A percentile compares a stretch with the other conserved stretches of the same genome.
Evolutionary conservation across 1,284 basidiomycete genomes (phyloP).

Genomic region (Cryptococcus sp.): DNA sequence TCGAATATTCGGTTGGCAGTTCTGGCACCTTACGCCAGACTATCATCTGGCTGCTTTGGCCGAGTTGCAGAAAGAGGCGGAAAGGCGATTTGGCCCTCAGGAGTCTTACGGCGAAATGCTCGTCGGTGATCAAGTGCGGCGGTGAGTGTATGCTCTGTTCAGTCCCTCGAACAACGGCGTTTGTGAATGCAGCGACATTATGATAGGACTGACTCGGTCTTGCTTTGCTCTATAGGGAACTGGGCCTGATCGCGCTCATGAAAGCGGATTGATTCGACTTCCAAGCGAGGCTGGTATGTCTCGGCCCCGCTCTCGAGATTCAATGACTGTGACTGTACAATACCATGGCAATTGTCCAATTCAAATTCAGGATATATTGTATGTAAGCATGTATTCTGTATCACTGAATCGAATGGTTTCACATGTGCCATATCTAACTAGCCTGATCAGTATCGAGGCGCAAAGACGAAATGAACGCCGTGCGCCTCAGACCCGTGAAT

Average conservation of each 20-base stretch:
- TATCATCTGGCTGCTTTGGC: slow-evolving; percentile 68
- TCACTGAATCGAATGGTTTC: no score
- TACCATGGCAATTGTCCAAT: not conserved
- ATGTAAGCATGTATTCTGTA: no score
- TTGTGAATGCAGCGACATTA: no score
- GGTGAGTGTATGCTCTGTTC: slow-evolving; percentile 57
- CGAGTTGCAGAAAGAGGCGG: slow-evolving; percentile 55
- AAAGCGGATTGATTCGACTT: slow-evolving; percentile 32
- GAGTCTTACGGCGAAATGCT: slow-evolving; percentile 72
- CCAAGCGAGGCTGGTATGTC: not conserved
- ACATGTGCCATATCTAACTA: no score
- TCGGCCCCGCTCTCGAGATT: not conserved
- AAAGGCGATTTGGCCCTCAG: slow-evolving; percentile 46
- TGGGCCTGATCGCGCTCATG: slow-evolving; percentile 79
- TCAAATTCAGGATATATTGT: no score
- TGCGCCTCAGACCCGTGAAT: no score
- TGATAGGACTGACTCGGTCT: no score
- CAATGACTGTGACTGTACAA: not conserved
- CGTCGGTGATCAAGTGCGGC: slow-evolving; percentile 80
- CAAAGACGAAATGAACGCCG: no score
- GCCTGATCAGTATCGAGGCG: no score
- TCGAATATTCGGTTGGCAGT: slow-evolving; percentile 49
- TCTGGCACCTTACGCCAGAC: slow-evolving; percentile 88
- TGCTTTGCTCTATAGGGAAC: slow-evolving; percentile 59
- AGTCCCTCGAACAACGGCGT: not conserved